These are phyloP conservation scores for Remersonia thermophila DNA, from an alignment of 2,329 filamentous ascomycete genomes.

Conservation along the genomic window DNA sequence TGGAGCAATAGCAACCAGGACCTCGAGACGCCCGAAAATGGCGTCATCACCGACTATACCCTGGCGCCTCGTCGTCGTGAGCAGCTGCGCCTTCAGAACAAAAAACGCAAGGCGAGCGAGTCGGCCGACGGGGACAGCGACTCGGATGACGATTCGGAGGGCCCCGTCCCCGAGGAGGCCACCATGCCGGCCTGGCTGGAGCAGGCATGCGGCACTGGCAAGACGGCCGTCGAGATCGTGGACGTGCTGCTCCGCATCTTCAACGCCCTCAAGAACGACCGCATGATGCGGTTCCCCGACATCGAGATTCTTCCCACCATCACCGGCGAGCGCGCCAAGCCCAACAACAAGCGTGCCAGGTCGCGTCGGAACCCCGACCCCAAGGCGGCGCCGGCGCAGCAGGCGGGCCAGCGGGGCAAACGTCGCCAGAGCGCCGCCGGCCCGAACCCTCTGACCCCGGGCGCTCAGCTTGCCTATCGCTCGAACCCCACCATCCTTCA, in stretches of 20 bases:
- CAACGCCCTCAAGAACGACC: conserved; percentile 30
- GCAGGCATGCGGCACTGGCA: conserved; percentile 32
- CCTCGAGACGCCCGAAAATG: conserved; percentile 20
- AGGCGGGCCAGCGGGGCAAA: no score
- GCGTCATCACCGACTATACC: conserved; percentile 46
- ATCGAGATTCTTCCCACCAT: conserved; percentile 48
- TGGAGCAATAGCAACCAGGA: conserved; percentile 45
- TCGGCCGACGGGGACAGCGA: conserved; percentile 23
- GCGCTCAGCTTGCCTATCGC: neutral
- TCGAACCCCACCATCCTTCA: no score
- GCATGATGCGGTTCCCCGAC: conserved; percentile 38
- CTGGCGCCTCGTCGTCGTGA: conserved; percentile 54
- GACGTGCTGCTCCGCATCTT: conserved; percentile 35
- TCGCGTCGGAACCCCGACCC: no score
- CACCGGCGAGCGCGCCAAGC: conserved; percentile 19
- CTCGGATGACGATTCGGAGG: conserved; percentile 3
- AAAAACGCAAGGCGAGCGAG: conserved; percentile 20
- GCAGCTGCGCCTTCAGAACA: conserved; percentile 31
- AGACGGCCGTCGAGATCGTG: conserved; percentile 35
- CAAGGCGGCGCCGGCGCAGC: no score
- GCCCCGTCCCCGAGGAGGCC: conserved; percentile 18
- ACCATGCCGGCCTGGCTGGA: conserved; percentile 39
- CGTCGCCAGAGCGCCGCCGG: no score
- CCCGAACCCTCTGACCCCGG: neutral
- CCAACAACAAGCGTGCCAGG: conserved; percentile 3